Base-by-base conservation (phyloP, 2,329 filamentous ascomycete species). In the Aureobasidium lini region DNA sequence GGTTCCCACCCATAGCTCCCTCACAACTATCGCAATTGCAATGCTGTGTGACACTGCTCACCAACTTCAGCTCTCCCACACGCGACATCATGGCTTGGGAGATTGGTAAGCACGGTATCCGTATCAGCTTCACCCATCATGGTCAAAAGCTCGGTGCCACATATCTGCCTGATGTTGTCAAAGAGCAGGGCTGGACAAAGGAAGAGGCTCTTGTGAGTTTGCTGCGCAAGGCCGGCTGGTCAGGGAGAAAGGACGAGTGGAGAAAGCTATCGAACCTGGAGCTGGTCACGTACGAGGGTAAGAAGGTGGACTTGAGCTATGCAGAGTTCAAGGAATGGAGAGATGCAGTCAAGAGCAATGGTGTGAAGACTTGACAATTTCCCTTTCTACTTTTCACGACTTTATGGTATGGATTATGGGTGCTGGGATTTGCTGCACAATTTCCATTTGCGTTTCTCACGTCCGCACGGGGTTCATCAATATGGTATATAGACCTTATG, bases 161-260 rank as follows among this genome's bases (percentile, higher is more conserved):
- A 0, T 99, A 97, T 69, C 81, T 99, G 13, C 94, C 94, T 0
- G 90, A 96, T 70, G 91, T 99, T 6, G 88, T 93, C 9, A 77
- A 82, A 1, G 94, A 99, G 77, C 94, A 97, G 72, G 92, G 90
- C 15, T 99, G 94, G 94, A 89, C 83, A 10, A 92, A 94, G 73
- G 92, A 97, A 71, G 90, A 97, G 79, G 89, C 93, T 0, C 73
- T 99, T 2, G 81, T 91, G 57, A 95, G 89, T 73, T 76, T 97
- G 69, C 94, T 96, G 87, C 82, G 90, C 61, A 99, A 99, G 79
- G 92, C 92, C 0, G 94, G 94, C 1, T 99, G 92, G 92, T 81
- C 81, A 60, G 91, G 90, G 1, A 73, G 75, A 46, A 76, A 69
- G 68, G 76, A 77, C 57, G 81, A 83, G 42, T 97, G 92, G 93